Conservation (phyloP, 2,329 filamentous ascomycete genomes). For the Triangularia setosa region DNA sequence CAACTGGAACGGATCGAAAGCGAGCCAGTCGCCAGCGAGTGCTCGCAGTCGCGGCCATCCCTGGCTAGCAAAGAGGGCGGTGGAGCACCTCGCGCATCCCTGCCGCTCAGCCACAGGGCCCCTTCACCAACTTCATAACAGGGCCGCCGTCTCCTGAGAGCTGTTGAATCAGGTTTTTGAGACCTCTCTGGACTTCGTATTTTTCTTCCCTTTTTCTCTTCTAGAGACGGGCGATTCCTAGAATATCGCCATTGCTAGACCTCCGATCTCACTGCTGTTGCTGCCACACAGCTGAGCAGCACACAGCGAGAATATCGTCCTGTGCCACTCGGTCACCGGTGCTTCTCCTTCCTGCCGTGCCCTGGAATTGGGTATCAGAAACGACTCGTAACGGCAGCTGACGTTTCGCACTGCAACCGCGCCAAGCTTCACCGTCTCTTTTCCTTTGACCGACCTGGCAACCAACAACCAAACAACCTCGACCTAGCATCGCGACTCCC, state of each 20-base stretch:
- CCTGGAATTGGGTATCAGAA: neutral
- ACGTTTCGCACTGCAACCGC: neutral
- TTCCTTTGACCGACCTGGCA: neutral
- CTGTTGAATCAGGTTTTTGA: slow-evolving; percentile 25
- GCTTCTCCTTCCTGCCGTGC: neutral
- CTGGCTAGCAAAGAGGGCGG: slow-evolving; percentile 17
- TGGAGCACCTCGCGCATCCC: slow-evolving; percentile 18
- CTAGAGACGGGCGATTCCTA: slow-evolving; percentile 4
- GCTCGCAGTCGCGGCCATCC: slow-evolving; percentile 24
- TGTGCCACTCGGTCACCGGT: neutral
- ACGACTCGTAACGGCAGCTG: slow-evolving; percentile 1
- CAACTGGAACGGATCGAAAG: slow-evolving; percentile 1
- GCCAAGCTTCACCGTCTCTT: neutral
- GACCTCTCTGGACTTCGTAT: slow-evolving; percentile 12
- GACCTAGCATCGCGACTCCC: neutral
- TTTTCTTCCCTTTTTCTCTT: slow-evolving; percentile 1
- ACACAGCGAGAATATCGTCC: neutral
- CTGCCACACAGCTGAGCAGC: neutral
- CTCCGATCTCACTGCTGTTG: neutral
- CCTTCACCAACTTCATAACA: slow-evolving; percentile 21
- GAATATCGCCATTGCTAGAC: neutral
- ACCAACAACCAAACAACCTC: neutral
- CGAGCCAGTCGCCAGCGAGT: slow-evolving; percentile 12
- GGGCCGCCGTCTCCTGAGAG: slow-evolving; percentile 22
- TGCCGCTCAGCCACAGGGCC: slow-evolving; percentile 25